Percentiles rank a stretch among this genome's conserved stretches.
Evolutionary conservation across 2,329 filamentous ascomycete genomes (phyloP).

Genomic region (Cercospora janseana): DNA sequence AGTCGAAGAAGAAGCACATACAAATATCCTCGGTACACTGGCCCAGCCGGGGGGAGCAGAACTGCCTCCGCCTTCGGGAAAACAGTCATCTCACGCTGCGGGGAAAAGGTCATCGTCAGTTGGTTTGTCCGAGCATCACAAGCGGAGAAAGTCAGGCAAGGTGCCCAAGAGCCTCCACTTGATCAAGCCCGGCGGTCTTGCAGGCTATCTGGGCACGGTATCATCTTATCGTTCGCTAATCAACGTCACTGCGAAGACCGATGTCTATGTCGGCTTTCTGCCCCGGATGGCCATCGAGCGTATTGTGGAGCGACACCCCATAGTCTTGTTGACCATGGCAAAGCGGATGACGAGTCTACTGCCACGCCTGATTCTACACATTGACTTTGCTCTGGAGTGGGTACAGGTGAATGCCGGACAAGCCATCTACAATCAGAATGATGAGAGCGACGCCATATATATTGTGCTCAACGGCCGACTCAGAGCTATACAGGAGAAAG

Average conservation of each 20-base stretch:
- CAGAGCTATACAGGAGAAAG: conserved; percentile 76
- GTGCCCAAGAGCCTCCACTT: conserved; percentile 71
- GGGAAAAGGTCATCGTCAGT: conserved; percentile 26
- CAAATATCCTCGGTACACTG: conserved; percentile 46
- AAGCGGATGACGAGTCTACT: conserved; percentile 88
- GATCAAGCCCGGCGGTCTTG: conserved; percentile 90
- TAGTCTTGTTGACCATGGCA: conserved; percentile 90
- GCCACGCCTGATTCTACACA: conserved; percentile 86
- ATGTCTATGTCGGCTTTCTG: conserved; percentile 95
- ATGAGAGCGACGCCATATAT: conserved; percentile 97
- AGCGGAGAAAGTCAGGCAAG: conserved; percentile 44
- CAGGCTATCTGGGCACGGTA: conserved; percentile 90
- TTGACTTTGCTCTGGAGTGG: conserved; percentile 98
- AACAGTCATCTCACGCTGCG: conserved; percentile 21
- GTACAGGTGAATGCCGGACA: conserved; percentile 94
- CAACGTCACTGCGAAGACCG: conserved; percentile 94
- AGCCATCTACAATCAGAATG: conserved; percentile 86
- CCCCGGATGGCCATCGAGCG: conserved; percentile 81
- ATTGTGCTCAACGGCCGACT: conserved; percentile 93
- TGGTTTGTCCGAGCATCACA: conserved; percentile 34
- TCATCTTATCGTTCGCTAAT: conserved; percentile 96
- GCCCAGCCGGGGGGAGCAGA: conserved; percentile 38
- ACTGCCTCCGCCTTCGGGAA: conserved; percentile 33
- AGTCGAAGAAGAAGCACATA: conserved; percentile 54
- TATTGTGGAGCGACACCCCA: conserved; percentile 88